Evolutionary conservation across 257 asterid genomes (phyloP).

Genomic region (Gentiana straminea): DNA sequence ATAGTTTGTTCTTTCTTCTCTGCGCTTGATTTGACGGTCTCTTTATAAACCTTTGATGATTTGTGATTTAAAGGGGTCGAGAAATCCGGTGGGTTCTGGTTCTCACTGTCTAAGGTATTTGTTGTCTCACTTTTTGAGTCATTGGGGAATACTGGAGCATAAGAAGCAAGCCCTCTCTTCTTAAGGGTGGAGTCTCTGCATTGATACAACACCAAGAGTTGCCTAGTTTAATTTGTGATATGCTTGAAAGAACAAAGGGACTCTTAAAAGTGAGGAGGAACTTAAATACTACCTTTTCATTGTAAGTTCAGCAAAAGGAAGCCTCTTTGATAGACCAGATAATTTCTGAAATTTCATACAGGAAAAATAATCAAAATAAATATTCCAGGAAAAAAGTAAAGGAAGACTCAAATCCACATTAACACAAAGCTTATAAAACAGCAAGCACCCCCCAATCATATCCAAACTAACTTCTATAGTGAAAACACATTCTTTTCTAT

Average conservation of each 20-base stretch:
- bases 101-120: conserved; percentile 50
- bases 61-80: conserved; percentile 43
- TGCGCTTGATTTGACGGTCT: conserved; percentile 46
- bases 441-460: too few species aligned
- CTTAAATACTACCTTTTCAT: conserved; percentile 36
- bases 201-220: conserved; percentile 1
- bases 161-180: conserved; percentile 46
- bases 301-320: conserved; percentile 47
- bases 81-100: conserved; percentile 65
- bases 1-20: conserved; percentile 30
- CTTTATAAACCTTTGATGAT: conserved; percentile 33
- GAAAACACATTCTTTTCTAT: not conserved
- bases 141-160: conserved; percentile 27
- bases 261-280: not conserved
- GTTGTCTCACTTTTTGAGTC: conserved; percentile 23
- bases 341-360: conserved; percentile 44
- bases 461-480: too few species aligned
- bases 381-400: not conserved
- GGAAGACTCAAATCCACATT: not conserved
- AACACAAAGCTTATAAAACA: not conserved
- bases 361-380: not conserved
- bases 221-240: not conserved
- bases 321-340: conserved; percentile 48
- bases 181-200: conserved; percentile 72
- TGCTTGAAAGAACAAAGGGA: not conserved